These are phyloP conservation scores for Penicillium nordicum DNA, from an alignment of 2,329 filamentous ascomycete species.

Conservation along the genomic window DNA sequence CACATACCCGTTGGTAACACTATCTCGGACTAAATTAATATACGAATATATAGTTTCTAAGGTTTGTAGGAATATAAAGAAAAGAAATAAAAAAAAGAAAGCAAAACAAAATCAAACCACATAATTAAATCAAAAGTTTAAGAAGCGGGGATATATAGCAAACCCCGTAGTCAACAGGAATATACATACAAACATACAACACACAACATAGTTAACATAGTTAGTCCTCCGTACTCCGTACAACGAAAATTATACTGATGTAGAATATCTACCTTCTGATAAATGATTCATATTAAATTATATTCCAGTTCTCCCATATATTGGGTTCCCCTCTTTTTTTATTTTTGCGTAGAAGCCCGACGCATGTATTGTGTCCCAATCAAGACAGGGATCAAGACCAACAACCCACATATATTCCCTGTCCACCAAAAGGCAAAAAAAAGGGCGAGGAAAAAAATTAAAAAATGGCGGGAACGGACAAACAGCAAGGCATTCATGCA, in stretches of 20 bases:
- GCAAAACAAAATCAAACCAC: not conserved
- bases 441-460: not conserved
- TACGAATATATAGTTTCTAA: not conserved
- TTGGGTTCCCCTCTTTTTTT: constrained; percentile 2
- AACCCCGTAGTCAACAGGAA: not conserved
- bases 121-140: not conserved
- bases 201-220: too few species aligned
- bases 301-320: not conserved
- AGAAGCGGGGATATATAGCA: not conserved
- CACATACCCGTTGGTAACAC: not conserved
- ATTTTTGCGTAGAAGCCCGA: constrained; percentile 5
- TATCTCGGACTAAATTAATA: not conserved
- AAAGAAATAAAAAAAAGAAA: not conserved
- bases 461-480: not conserved
- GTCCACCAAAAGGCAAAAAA: not conserved
- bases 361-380: constrained; percentile 11
- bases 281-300: not conserved
- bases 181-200: too few species aligned
- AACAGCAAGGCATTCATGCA: constrained; percentile 1
- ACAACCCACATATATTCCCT: not conserved
- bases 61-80: not conserved
- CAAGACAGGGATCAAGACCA: constrained; percentile 4
- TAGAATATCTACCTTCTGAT: too few species aligned
- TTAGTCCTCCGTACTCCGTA: too few species aligned
- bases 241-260: too few species aligned